Conservation (phyloP, 305 asterid species). For the Fraxinus ornus region DNA sequence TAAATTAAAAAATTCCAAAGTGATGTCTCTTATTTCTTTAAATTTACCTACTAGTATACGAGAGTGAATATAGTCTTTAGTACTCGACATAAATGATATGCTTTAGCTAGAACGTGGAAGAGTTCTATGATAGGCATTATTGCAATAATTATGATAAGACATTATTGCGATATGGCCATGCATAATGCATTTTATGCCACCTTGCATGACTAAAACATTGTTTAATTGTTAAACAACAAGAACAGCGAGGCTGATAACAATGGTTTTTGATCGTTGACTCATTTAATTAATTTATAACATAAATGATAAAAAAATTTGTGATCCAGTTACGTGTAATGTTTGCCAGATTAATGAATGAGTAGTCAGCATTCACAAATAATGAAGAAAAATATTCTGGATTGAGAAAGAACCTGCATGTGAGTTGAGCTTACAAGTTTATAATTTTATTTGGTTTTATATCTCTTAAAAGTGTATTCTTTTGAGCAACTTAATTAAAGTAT, state of each 20-base stretch:
- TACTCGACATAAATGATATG: not conserved
- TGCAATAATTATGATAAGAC: not conserved
- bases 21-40: not conserved
- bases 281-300: conserved; percentile 20
- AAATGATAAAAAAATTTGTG: conserved; percentile 10
- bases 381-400: not conserved
- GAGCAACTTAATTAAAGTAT: not conserved
- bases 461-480: too few species aligned
- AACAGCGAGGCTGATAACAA: conserved; percentile 22
- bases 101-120: not conserved
- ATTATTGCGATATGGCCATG: conserved; percentile 4
- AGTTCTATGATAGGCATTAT: not conserved
- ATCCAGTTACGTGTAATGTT: not conserved
- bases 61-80: not conserved
- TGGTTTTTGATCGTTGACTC: conserved; percentile 22
- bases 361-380: not conserved
- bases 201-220: conserved; percentile 30
- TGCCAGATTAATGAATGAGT: not conserved
- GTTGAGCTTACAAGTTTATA: not conserved
- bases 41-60: not conserved
- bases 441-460: too few species aligned
- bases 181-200: conserved; percentile 18
- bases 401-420: not conserved
- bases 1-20: too few species aligned
- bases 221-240: conserved; percentile 34